Evolutionary conservation across 164 flowering plant species (phyloP).

Genomic region (Santalum album): DNA sequence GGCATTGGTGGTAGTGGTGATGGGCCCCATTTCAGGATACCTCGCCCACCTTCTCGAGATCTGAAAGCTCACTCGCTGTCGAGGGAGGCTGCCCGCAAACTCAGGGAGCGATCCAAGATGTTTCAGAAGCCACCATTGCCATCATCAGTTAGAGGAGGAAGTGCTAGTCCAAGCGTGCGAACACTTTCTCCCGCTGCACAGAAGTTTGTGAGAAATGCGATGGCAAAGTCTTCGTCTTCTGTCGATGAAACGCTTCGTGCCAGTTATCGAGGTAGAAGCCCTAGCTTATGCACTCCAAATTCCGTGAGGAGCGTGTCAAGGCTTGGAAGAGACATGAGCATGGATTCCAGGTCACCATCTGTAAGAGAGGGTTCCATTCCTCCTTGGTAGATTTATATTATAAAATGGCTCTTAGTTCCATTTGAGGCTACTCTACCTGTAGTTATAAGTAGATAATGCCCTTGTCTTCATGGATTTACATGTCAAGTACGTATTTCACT

Average conservation of each 20-base stretch:
- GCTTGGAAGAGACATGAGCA: constrained; percentile 55
- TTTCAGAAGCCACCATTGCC: constrained; percentile 86
- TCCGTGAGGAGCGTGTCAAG: constrained; percentile 72
- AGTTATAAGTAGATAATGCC: neutral
- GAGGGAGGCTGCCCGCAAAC: constrained; percentile 80
- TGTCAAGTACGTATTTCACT: no score
- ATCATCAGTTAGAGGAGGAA: constrained; percentile 70
- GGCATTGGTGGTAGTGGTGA: constrained; percentile 76
- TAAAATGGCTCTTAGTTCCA: neutral
- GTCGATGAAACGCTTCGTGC: constrained; percentile 93
- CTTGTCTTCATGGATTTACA: neutral
- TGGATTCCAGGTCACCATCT: constrained; percentile 66
- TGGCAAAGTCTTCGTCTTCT: constrained; percentile 60
- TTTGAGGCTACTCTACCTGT: neutral
- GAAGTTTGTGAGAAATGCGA: constrained; percentile 89
- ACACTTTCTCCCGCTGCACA: constrained; percentile 91
- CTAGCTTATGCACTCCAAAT: constrained; percentile 57
- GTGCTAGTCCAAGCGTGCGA: constrained; percentile 77
- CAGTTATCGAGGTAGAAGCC: constrained; percentile 78
- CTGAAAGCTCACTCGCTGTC: constrained; percentile 80
- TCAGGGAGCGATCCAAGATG: constrained; percentile 82
- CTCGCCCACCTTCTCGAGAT: constrained; percentile 67
- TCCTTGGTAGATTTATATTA: constrained; percentile 34
- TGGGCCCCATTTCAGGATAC: constrained; percentile 76
- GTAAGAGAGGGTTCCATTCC: constrained; percentile 61